Percentiles rank a stretch among this genome's conserved stretches.
phyloP scores from a whole-genome alignment of 2,329 filamentous ascomycete species.

The Ceratocystis destructans region DNA sequence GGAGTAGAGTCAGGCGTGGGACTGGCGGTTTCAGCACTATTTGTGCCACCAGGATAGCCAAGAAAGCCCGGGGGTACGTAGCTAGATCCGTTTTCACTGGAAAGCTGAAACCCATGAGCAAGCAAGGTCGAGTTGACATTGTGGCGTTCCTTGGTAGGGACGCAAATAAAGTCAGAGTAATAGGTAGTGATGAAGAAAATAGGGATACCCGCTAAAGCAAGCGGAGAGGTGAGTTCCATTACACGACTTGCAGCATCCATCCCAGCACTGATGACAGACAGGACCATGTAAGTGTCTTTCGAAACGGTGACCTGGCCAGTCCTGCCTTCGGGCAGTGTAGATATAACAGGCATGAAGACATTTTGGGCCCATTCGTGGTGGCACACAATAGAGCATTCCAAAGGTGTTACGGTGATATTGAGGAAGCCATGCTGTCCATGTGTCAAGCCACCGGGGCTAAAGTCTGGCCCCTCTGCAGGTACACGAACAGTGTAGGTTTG shows the following conservation, averaged over 20 bases:
- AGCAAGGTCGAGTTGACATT: slow-evolving; percentile 67
- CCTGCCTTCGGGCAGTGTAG: slow-evolving; percentile 42
- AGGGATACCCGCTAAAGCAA: slow-evolving; percentile 82
- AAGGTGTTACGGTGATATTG: slow-evolving; percentile 82
- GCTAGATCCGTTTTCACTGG: slow-evolving; percentile 46
- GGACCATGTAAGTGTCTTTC: slow-evolving; percentile 69
- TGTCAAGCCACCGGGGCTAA: slow-evolving; percentile 20
- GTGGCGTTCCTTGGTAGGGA: slow-evolving; percentile 59
- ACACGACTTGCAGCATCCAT: slow-evolving; percentile 86
- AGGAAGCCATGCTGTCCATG: slow-evolving; percentile 60
- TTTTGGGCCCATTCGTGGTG: slow-evolving; percentile 58
- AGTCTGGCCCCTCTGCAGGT: slow-evolving; percentile 24
- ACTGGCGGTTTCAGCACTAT: slow-evolving; percentile 22
- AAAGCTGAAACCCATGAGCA: slow-evolving; percentile 67
- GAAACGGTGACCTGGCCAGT: slow-evolving; percentile 55
- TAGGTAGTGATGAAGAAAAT: slow-evolving; percentile 99
- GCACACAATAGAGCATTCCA: slow-evolving; percentile 88
- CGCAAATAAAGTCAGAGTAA: slow-evolving; percentile 92
- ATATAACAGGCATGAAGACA: slow-evolving; percentile 61
- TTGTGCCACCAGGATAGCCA: slow-evolving; percentile 23
- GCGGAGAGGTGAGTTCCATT: slow-evolving; percentile 76
- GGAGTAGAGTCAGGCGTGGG: slow-evolving; percentile 34
- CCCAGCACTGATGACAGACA: slow-evolving; percentile 79
- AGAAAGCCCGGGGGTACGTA: slow-evolving; percentile 20
- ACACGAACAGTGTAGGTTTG: slow-evolving; percentile 34